Percentiles rank a stretch among this genome's conserved stretches.
Conservation (phyloP, 192 early-diverging fungal genomes). For the Allomyces javanicus region DNA sequence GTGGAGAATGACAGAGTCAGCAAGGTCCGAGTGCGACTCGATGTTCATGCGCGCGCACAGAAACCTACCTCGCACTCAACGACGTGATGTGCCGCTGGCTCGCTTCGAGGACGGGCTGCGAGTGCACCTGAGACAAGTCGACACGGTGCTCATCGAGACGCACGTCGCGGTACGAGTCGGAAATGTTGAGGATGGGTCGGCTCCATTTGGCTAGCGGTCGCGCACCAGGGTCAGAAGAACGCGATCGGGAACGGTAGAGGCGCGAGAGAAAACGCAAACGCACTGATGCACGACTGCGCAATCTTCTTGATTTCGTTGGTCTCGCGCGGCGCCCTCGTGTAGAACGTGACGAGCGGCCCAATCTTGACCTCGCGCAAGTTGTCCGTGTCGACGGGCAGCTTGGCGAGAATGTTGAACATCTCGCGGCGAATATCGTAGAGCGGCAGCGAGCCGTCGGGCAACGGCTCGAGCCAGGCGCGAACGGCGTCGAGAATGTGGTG, state of each 20-base stretch:
- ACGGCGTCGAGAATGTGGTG: background rate
- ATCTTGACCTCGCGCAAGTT: background rate
- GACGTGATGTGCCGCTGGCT: too few species aligned
- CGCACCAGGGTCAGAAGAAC: too few species aligned
- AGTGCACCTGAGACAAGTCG: too few species aligned
- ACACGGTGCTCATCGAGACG: background rate
- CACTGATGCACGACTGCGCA: background rate
- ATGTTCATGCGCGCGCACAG: too few species aligned
- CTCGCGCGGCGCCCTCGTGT: background rate
- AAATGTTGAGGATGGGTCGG: conserved; percentile 1
- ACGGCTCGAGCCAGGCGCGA: conserved; percentile 1
- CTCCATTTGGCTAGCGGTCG: conserved; percentile 2
- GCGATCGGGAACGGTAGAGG: too few species aligned
- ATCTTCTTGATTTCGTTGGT: background rate
- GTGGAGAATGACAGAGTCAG: too few species aligned
- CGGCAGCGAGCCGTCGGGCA: conserved; percentile 4
- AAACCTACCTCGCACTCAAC: too few species aligned
- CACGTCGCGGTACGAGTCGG: conserved; percentile 1
- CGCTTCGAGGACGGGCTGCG: too few species aligned
- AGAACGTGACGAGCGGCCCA: background rate
- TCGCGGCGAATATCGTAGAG: conserved; percentile 1
- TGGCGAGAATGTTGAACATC: background rate
- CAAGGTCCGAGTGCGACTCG: too few species aligned
- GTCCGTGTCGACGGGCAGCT: background rate
- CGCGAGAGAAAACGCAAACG: background rate